Percentiles rank a stretch among this genome's conserved stretches.
phyloP scores from a whole-genome alignment of 345 rosid genomes.

The Camelina laxa region DNA sequence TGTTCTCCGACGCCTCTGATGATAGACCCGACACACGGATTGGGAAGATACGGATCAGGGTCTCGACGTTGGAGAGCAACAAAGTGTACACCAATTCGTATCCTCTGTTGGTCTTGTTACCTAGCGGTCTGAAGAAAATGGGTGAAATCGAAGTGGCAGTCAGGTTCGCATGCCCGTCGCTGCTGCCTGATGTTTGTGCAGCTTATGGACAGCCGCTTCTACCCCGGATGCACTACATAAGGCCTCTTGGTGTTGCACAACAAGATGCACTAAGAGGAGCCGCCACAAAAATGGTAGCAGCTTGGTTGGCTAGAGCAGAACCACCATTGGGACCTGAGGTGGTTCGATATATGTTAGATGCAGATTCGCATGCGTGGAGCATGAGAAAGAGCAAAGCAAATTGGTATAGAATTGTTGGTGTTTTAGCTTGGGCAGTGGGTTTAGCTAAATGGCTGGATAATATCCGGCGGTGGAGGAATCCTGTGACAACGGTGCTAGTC shows the following conservation, averaged over 20 bases:
- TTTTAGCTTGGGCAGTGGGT: slow-evolving; percentile 92
- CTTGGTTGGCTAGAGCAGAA: slow-evolving; percentile 83
- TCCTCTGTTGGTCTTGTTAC: slow-evolving; percentile 66
- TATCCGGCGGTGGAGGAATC: slow-evolving; percentile 83
- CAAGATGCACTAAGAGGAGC: slow-evolving; percentile 95
- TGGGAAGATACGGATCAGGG: slow-evolving; percentile 85
- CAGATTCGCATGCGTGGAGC: slow-evolving; percentile 97
- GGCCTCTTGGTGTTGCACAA: slow-evolving; percentile 92
- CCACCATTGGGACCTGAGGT: slow-evolving; percentile 90
- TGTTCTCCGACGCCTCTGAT: slow-evolving; percentile 64
- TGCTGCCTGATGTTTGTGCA: slow-evolving; percentile 79
- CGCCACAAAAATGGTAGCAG: slow-evolving; percentile 85
- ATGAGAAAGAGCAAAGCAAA: slow-evolving; percentile 96
- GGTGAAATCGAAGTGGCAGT: slow-evolving; percentile 93
- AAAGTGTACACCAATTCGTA: slow-evolving; percentile 85
- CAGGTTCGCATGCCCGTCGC: slow-evolving; percentile 80
- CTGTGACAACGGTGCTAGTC: slow-evolving; percentile 81
- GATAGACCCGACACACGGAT: slow-evolving; percentile 67
- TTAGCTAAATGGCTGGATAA: slow-evolving; percentile 88
- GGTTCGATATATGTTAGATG: slow-evolving; percentile 90
- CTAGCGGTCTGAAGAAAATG: slow-evolving; percentile 88
- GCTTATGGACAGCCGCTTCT: slow-evolving; percentile 86
- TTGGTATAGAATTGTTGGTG: slow-evolving; percentile 93
- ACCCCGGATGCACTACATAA: slow-evolving; percentile 90
- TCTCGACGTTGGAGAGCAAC: slow-evolving; percentile 89